Evolutionary conservation across 139 green algal genomes (phyloP).

Genomic region (Chlamydomonas sphaeroides): DNA sequence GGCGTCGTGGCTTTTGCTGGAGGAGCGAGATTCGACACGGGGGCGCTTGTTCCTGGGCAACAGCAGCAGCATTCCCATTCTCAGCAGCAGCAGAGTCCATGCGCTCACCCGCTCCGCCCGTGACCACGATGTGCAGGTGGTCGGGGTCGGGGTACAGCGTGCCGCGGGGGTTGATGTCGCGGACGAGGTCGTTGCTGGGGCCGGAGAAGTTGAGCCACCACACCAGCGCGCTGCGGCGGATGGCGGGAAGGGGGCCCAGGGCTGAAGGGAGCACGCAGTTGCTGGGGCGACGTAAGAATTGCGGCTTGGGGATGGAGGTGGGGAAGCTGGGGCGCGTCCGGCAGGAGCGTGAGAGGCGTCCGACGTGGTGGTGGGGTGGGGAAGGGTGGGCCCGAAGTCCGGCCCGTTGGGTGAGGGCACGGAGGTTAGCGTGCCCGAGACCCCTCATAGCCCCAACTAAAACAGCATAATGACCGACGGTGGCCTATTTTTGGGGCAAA

Average conservation of each 20-base stretch:
- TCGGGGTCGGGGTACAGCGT: slow-evolving; percentile 13
- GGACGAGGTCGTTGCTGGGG: not conserved
- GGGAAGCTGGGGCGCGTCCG: too few relatives aligned
- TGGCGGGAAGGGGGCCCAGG: not conserved
- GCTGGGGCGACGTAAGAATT: not conserved
- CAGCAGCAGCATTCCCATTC: too few relatives aligned
- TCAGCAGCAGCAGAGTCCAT: not conserved
- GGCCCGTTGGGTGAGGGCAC: too few relatives aligned
- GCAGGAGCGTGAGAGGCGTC: too few relatives aligned
- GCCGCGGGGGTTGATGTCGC: not conserved
- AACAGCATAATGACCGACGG: too few relatives aligned
- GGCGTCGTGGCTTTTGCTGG: not conserved
- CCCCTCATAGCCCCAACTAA: too few relatives aligned
- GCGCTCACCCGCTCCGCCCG: slow-evolving; percentile 55
- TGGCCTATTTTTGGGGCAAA: too few relatives aligned
- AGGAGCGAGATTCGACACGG: not conserved
- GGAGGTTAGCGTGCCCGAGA: too few relatives aligned
- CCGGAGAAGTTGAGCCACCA: slow-evolving; percentile 25
- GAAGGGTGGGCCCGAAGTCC: too few relatives aligned
- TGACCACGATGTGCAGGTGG: slow-evolving; percentile 61
- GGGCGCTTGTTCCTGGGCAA: not conserved
- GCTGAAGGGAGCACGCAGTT: not conserved
- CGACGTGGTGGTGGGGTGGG: not conserved
- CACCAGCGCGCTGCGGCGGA: not conserved
- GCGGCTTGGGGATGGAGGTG: too few relatives aligned